A percentile compares a stretch with the other conserved stretches of the same genome.
These are phyloP conservation scores for Lachnellula cervina DNA, from an alignment of 2,329 filamentous ascomycete species.

Conservation along the genomic window DNA sequence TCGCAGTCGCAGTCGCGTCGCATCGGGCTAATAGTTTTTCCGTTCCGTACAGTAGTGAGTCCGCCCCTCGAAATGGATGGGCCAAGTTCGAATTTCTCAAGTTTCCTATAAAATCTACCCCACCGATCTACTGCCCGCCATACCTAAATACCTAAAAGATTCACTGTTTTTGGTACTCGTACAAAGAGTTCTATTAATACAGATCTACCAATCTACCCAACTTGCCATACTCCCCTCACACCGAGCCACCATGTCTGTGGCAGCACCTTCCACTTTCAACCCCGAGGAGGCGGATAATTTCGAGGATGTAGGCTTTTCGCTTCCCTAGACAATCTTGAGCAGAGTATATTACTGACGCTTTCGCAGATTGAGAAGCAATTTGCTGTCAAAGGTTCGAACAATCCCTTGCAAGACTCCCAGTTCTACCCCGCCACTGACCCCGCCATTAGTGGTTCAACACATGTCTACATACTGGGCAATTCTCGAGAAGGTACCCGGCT, in stretches of 20 bases:
- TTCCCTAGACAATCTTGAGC: constrained; percentile 4
- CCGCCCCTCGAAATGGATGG: background rate
- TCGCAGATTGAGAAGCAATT: constrained; percentile 96
- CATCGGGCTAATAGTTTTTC: background rate
- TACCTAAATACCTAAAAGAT: background rate
- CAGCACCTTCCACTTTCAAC: constrained; percentile 39
- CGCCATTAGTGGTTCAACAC: constrained; percentile 70
- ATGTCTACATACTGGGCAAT: constrained; percentile 97
- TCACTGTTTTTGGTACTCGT: background rate
- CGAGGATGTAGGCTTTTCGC: constrained; percentile 52
- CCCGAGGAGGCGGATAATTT: constrained; percentile 64
- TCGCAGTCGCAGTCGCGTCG: no score
- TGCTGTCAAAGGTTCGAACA: constrained; percentile 74
- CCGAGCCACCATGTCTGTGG: constrained; percentile 15
- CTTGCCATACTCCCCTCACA: background rate
- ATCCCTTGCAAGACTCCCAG: background rate
- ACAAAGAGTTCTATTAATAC: background rate
- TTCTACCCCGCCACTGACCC: constrained; percentile 23
- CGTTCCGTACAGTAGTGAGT: background rate
- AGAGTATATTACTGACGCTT: background rate
- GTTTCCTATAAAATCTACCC: background rate
- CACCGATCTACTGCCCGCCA: background rate
- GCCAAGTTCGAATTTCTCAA: background rate
- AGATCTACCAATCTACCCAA: background rate
- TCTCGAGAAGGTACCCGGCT: constrained; percentile 84